Evolutionary conservation across 2,329 filamentous ascomycete genomes (phyloP).

Genomic region (Fusarium protoensiforme): DNA sequence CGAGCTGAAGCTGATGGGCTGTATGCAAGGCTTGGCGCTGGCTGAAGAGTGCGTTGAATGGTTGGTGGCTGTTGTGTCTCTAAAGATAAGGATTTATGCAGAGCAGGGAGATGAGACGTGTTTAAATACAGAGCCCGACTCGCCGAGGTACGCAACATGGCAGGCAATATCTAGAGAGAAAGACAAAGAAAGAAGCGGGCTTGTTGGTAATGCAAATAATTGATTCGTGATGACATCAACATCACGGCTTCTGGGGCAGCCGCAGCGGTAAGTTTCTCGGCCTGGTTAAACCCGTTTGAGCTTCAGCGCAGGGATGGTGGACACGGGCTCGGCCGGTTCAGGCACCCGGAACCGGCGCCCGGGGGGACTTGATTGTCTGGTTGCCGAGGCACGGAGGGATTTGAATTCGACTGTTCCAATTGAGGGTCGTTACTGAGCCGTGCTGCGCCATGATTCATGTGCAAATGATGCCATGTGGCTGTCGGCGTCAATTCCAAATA

Average conservation of each 20-base stretch:
- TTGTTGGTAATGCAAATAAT: constrained; percentile 12
- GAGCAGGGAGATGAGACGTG: background rate
- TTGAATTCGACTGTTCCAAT: background rate
- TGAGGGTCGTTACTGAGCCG: too few species aligned
- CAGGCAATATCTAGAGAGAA: background rate
- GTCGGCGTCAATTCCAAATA: background rate
- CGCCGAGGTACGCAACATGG: background rate
- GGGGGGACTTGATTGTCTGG: background rate
- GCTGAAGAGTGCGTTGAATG: constrained; percentile 12
- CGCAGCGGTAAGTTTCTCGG: background rate
- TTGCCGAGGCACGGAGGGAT: constrained; percentile 6
- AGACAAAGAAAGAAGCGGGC: background rate
- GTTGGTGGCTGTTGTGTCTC: background rate
- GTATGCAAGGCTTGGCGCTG: background rate
- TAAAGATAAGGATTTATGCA: background rate
- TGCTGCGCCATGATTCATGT: background rate
- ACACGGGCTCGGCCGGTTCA: constrained; percentile 13
- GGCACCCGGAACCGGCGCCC: background rate
- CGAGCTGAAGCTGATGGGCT: background rate
- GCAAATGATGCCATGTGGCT: background rate
- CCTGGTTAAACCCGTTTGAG: background rate
- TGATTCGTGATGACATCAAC: constrained; percentile 36
- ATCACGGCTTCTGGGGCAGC: background rate
- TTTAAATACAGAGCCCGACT: background rate
- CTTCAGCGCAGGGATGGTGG: background rate